Evolutionary conservation across 78 protist genomes (phyloP), one percentile per base, ranked within the genome.

Genomic region (Parvularia atlantis): DNA sequence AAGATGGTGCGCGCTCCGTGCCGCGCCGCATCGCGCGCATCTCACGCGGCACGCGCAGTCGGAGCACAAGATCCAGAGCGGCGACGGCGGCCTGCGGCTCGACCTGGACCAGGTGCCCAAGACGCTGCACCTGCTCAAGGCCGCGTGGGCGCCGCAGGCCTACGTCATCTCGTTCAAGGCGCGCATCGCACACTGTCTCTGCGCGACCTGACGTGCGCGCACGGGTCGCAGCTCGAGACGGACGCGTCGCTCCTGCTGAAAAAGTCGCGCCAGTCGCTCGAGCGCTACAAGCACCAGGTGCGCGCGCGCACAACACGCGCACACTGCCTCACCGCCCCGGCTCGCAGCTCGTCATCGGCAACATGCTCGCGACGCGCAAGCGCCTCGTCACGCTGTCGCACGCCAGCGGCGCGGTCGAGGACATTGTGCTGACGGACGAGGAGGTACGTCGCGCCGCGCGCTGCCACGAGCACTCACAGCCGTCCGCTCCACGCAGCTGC

Each of bases 161-260:
- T 56, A 61, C 30, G n/a, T 73, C 7, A 65, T 67, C 20, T 54
- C 71, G 24, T 83, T 83, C 80, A 83, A n/a, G n/a, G n/a, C n/a
- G n/a, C n/a, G n/a, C n/a, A n/a, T n/a, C n/a, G n/a, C n/a, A n/a
- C n/a, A n/a, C n/a, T n/a, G n/a, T n/a, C n/a, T n/a, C n/a, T n/a
- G n/a, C n/a, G n/a, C n/a, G n/a, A n/a, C n/a, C n/a, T n/a, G n/a
- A n/a, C n/a, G n/a, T n/a, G n/a, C n/a, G n/a, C n/a, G n/a, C n/a
- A n/a, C n/a, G n/a, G n/a, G n/a, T n/a, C n/a, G n/a, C n/a, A 83
- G 68, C 81, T 83, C 39, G 87, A 82, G 54, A 76, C 86, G 22
- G 86, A 82, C 56, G n/a, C 50, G 9, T 5, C 19, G 24, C 46
- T 82, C 1, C 60, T 82, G 14, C 46, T 40, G n/a, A 16, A 13